Base-by-base conservation (phyloP, 169 alveolate genomes). In the Plasmodium chabaudi region DNA sequence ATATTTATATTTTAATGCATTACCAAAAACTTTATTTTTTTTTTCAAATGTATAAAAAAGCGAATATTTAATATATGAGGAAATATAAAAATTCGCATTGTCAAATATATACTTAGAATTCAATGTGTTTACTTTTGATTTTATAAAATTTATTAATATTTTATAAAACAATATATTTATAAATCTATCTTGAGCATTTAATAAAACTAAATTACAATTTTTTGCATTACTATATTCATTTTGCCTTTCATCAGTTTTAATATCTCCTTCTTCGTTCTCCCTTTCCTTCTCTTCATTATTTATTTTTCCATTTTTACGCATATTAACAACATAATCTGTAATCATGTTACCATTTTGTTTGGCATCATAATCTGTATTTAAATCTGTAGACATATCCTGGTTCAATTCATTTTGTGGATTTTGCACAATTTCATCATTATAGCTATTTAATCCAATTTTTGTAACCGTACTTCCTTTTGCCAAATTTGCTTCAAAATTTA, bases 151-250 rank as follows among this genome's bases (percentile, higher is more conserved):
- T 9, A 47, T 55, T 82, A 82, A 17, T 17, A 82, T 68, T 67
- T 82, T 82, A 49, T 17, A 82, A 65, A 82, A 82, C 56, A 82
- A 56, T 27, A 82, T 56, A 61, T 82, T 63, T 12, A 67, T 53
- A 82, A 55, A 82, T 82, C 82, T 82, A 70, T 82, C 21, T 34
- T 67, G 82, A 23, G 90, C 67, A 23, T 82, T 82, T 25, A 70
- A 65, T 61, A 82, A 67, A 9, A 82, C 69, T 46, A 82, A 70
- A 56, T 65, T 39, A 23, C 68, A 82, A 71, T 67, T 47, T 42
- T 67, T 82, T 10, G 23, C 44, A 47, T 67, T 67, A 47, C 65
- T 49, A 27, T 59, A 44, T 12, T 47, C 71, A 47, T 53, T 60
- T 10, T 42, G 60, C 12, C 17, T 21, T 0, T 23, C 68, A 10